These are phyloP conservation scores for Lactarius hatsudake DNA, from an alignment of 768 basidiomycete genomes.

Conservation along the genomic window DNA sequence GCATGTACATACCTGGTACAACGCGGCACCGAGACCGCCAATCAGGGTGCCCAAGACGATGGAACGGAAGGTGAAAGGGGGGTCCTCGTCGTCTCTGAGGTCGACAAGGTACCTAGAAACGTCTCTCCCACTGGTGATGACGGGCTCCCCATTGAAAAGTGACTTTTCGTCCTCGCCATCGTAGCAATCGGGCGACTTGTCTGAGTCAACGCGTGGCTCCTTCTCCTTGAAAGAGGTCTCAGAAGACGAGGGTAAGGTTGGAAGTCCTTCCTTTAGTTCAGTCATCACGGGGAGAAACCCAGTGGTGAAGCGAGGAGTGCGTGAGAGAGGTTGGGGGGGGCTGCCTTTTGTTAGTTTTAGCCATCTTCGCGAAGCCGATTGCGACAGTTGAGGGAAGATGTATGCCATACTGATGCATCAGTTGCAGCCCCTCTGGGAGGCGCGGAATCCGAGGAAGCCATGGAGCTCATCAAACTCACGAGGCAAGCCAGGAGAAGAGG, in stretches of 20 bases:
- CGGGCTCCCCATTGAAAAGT: slow-evolving; percentile 28
- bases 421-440: too few relatives aligned
- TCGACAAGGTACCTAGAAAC: slow-evolving; percentile 57
- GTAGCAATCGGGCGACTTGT: background rate
- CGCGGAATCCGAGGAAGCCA: background rate
- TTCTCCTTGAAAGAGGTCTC: slow-evolving; percentile 8
- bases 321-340: background rate
- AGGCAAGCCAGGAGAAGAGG: background rate
- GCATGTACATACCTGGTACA: slow-evolving; percentile 45
- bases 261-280: background rate
- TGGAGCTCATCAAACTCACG: background rate
- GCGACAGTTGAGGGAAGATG: background rate
- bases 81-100: slow-evolving; percentile 55
- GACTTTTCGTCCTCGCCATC: slow-evolving; percentile 11
- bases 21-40: slow-evolving; percentile 55
- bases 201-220: background rate
- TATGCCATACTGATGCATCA: background rate
- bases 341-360: background rate
- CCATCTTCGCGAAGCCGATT: background rate
- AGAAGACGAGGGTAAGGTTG: background rate
- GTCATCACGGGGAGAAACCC: background rate
- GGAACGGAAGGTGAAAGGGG: slow-evolving; percentile 56
- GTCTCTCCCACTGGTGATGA: slow-evolving; percentile 41
- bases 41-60: slow-evolving; percentile 52
- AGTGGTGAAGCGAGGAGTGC: background rate